These are phyloP conservation scores for Lactarius indigo DNA, from an alignment of 768 basidiomycete genomes.

Conservation along the genomic window DNA sequence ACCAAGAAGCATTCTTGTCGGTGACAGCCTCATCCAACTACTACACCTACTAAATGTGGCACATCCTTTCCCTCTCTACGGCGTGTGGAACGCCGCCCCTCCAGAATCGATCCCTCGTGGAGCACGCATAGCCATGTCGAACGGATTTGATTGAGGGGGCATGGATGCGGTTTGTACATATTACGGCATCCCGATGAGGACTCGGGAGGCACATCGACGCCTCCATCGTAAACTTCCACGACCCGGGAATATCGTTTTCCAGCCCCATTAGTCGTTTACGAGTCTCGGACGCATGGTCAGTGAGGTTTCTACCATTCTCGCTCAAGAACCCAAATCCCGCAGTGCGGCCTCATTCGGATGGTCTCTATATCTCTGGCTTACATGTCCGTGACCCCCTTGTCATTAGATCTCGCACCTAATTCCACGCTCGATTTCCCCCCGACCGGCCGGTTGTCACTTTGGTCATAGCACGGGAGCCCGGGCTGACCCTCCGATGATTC, in stretches of 20 bases:
- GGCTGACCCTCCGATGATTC: not conserved
- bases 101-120: not conserved
- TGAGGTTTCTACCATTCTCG: not conserved
- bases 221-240: not conserved
- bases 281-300: not conserved
- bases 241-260: not conserved
- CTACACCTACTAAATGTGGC: constrained; percentile 20
- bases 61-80: constrained; percentile 6
- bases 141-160: constrained; percentile 1
- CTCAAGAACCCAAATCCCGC: not conserved
- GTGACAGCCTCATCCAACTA: constrained; percentile 12
- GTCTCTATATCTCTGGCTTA: constrained; percentile 15
- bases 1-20: not conserved
- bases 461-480: not conserved
- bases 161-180: not conserved
- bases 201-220: constrained; percentile 14
- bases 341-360: not conserved
- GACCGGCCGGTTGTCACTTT: not conserved
- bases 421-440: constrained; percentile 6
- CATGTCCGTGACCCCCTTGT: not conserved
- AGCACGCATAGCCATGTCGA: constrained; percentile 1
- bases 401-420: not conserved
- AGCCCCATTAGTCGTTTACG: not conserved
- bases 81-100: not conserved
- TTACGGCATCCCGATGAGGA: constrained; percentile 9